Conservation (phyloP, 495 filamentous ascomycete species). For the Letharia lupina region DNA sequence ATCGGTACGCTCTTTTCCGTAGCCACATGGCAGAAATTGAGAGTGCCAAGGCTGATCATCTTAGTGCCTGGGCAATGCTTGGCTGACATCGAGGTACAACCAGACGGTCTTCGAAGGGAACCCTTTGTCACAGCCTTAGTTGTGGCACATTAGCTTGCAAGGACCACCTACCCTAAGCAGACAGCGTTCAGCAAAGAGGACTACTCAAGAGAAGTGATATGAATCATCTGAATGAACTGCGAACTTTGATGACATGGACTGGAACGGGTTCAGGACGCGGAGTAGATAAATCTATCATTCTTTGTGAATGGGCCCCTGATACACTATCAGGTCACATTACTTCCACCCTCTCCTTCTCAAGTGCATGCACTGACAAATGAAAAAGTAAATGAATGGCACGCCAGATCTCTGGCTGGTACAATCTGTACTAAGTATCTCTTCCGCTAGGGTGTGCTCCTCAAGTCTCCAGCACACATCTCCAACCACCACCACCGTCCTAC, state of each 20-base stretch:
- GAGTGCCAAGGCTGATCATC: too few species aligned
- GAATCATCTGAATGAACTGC: too few species aligned
- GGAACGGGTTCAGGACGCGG: not conserved
- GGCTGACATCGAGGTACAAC: too few species aligned
- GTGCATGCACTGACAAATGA: constrained; percentile 8
- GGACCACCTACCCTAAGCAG: too few species aligned
- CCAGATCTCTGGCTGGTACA: constrained; percentile 2
- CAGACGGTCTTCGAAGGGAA: too few species aligned
- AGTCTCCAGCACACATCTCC: not conserved
- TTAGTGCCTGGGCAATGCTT: too few species aligned
- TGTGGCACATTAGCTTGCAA: too few species aligned
- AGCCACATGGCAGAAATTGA: too few species aligned
- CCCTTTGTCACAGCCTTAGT: too few species aligned
- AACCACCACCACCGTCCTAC: not conserved
- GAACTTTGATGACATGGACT: not conserved
- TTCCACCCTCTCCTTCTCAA: not conserved
- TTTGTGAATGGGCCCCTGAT: not conserved
- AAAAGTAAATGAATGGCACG: constrained; percentile 8
- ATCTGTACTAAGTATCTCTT: not conserved
- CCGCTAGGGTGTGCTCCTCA: not conserved
- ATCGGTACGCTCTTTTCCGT: too few species aligned
- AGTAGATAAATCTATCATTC: not conserved
- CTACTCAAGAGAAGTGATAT: too few species aligned
- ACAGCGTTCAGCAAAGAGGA: too few species aligned
- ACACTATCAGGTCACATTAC: not conserved